These are phyloP conservation scores for Spiraea crenata DNA, from an alignment of 331 rosid species.

Conservation along the genomic window DNA sequence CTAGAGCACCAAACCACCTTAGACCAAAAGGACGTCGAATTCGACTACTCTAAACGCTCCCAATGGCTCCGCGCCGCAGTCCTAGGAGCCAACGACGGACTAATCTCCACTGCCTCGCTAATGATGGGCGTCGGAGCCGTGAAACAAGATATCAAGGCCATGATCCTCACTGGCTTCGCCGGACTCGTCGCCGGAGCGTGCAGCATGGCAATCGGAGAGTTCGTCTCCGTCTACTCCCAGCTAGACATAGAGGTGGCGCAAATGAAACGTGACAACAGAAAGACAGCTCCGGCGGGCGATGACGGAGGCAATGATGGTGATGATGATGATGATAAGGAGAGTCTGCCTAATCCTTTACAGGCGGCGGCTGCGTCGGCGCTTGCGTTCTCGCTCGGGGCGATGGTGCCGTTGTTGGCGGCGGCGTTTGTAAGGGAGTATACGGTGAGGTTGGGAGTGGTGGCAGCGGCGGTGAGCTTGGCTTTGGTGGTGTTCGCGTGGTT, in stretches of 20 bases:
- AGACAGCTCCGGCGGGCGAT: background rate
- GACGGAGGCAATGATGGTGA: conserved; percentile 1
- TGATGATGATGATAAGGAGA: conserved; percentile 38
- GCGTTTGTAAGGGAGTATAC: conserved; percentile 63
- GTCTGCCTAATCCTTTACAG: conserved; percentile 77
- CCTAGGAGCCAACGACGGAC: conserved; percentile 88
- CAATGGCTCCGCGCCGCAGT: conserved; percentile 94
- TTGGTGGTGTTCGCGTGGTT: conserved; percentile 69
- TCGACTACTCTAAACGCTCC: conserved; percentile 84
- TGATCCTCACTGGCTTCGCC: conserved; percentile 86
- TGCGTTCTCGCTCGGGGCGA: conserved; percentile 78
- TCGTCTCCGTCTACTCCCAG: conserved; percentile 87
- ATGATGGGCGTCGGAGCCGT: conserved; percentile 98
- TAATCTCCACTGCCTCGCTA: conserved; percentile 83
- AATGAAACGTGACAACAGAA: conserved; percentile 45
- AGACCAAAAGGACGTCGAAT: conserved; percentile 34
- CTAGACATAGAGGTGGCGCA: conserved; percentile 81
- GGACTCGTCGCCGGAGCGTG: conserved; percentile 90
- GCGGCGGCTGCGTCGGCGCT: conserved; percentile 88
- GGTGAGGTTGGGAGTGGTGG: conserved; percentile 55
- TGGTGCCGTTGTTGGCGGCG: conserved; percentile 82
- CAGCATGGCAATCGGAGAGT: conserved; percentile 97
- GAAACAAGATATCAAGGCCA: conserved; percentile 68
- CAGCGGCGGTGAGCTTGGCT: conserved; percentile 66
- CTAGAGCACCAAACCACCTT: conserved; percentile 49